Conservation (phyloP, 129 eudicot genomes). For the Daucus carota region DNA sequence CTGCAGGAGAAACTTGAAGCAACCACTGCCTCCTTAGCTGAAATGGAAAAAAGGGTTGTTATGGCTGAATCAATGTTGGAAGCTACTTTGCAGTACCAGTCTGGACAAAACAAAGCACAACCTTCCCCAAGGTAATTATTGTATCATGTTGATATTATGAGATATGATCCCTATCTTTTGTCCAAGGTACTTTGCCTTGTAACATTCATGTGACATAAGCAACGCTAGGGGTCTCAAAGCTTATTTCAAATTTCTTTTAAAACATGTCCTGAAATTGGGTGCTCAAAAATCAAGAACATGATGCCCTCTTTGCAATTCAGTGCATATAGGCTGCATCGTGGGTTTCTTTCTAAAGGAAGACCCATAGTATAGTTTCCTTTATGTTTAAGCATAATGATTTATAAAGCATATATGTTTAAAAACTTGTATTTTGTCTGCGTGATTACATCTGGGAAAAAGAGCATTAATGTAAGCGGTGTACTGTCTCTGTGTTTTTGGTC, state of each 20-base stretch:
- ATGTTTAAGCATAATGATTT: not conserved
- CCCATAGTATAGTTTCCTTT: not conserved
- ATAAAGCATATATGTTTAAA: not conserved
- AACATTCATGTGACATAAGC: not conserved
- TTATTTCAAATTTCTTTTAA: not conserved
- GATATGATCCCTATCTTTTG: constrained; percentile 5
- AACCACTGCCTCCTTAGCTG: constrained; percentile 59
- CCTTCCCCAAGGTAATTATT: constrained; percentile 78
- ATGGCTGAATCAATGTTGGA: constrained; percentile 99
- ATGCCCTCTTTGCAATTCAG: not conserved
- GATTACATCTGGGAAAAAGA: not conserved
- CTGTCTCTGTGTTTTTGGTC: not conserved
- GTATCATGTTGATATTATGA: not conserved
- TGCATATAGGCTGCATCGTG: not conserved
- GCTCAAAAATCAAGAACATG: not conserved
- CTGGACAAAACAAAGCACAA: constrained; percentile 71
- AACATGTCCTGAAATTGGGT: not conserved
- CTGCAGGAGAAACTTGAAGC: constrained; percentile 78
- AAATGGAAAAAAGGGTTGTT: constrained; percentile 88
- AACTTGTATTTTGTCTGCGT: not conserved
- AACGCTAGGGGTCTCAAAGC: not conserved
- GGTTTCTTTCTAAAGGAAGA: not conserved
- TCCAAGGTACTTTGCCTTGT: not conserved
- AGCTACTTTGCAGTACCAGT: constrained; percentile 96
- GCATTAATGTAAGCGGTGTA: not conserved